These are phyloP conservation scores for Geranomyces variabilis DNA, from an alignment of 192 early-diverging fungal species.

Conservation along the genomic window DNA sequence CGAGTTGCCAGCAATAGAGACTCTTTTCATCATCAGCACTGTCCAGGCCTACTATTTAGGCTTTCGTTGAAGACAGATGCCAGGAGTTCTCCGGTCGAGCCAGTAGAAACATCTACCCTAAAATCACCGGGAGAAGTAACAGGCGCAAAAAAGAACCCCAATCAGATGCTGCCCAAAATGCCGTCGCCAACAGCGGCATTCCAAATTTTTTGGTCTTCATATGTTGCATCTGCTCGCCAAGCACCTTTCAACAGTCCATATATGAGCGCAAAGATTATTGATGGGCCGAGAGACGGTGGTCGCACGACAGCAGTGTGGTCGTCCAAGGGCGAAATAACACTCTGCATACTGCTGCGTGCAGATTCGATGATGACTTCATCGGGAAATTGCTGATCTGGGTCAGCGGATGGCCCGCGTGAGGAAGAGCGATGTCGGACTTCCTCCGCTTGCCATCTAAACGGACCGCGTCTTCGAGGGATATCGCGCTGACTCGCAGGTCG, in stretches of 20 bases:
- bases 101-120: too few relatives aligned
- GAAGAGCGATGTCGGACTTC: neutral
- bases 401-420: neutral
- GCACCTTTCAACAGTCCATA: neutral
- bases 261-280: neutral
- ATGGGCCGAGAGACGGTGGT: neutral
- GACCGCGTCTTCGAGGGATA: neutral
- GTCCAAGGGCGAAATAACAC: neutral
- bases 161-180: constrained; percentile 14
- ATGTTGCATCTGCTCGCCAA: constrained; percentile 4
- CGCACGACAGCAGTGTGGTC: neutral
- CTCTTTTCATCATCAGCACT: too few relatives aligned
- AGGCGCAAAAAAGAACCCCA: too few relatives aligned
- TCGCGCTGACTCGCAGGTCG: neutral
- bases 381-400: constrained; percentile 6
- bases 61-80: too few relatives aligned
- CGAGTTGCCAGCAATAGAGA: too few relatives aligned
- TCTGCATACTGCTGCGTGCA: neutral
- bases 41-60: too few relatives aligned
- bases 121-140: too few relatives aligned
- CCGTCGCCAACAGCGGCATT: constrained; percentile 12
- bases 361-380: neutral
- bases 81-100: too few relatives aligned
- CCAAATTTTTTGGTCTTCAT: constrained; percentile 13
- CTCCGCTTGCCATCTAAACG: too few relatives aligned